Percentiles rank a stretch among this genome's conserved stretches.
These are phyloP conservation scores for Naegleria fowleri DNA, from an alignment of 208 protist species.

Conservation along the genomic window DNA sequence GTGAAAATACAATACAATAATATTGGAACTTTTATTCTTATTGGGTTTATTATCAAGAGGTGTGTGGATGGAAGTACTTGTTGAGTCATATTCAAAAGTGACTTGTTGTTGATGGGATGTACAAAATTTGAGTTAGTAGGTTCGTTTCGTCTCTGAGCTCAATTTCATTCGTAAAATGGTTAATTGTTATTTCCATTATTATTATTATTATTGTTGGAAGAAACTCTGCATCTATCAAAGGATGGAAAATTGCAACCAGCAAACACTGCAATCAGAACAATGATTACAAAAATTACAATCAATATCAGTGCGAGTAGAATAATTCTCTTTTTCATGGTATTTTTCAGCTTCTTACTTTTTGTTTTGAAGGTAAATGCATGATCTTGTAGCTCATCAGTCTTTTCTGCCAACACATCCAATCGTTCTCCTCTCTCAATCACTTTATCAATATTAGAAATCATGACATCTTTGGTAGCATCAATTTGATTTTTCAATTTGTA, in stretches of 20 bases:
- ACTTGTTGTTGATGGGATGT: too few relatives aligned
- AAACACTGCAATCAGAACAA: background rate
- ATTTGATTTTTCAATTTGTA: slow-evolving; percentile 60
- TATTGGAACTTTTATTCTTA: too few relatives aligned
- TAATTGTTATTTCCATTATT: background rate
- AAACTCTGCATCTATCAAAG: background rate
- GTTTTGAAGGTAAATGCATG: slow-evolving; percentile 40
- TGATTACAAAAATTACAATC: background rate
- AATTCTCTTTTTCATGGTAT: slow-evolving; percentile 17
- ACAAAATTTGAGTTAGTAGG: too few relatives aligned
- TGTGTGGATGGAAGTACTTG: too few relatives aligned
- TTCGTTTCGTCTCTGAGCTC: too few relatives aligned
- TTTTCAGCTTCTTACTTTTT: slow-evolving; percentile 21
- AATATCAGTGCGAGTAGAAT: background rate
- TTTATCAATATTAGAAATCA: slow-evolving; percentile 70
- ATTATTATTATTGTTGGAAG: background rate
- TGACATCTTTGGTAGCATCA: slow-evolving; percentile 63
- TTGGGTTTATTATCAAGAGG: too few relatives aligned
- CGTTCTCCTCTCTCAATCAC: slow-evolving; percentile 66
- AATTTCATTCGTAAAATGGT: background rate
- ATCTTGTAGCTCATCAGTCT: slow-evolving; percentile 58
- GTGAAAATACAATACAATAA: too few relatives aligned
- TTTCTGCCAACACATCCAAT: slow-evolving; percentile 69
- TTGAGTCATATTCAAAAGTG: too few relatives aligned
- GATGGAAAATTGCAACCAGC: background rate